A percentile compares a stretch with the other conserved stretches of the same genome.
These are phyloP conservation scores for Leccinum holopus DNA, from an alignment of 1,284 basidiomycete species.

Conservation along the genomic window DNA sequence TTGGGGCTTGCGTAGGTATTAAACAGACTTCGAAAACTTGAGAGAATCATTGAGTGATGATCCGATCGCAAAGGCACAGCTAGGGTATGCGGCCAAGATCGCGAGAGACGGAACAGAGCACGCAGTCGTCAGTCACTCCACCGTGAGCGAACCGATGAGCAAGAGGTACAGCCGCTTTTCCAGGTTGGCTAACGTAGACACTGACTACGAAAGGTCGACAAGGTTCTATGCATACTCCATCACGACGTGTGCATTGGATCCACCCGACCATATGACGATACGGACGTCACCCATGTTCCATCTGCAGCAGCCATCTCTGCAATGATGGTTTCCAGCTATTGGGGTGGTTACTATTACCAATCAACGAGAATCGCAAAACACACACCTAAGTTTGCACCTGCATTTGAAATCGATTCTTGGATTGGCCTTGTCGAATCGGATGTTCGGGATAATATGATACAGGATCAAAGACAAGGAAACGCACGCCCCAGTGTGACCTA, in stretches of 20 bases:
- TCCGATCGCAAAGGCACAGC: slow-evolving; percentile 24
- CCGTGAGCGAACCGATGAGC: slow-evolving; percentile 26
- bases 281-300: slow-evolving; percentile 29
- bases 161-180: slow-evolving; percentile 25
- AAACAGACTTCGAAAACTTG: slow-evolving; percentile 29
- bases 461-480: slow-evolving; percentile 32
- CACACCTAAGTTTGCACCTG: slow-evolving; percentile 25
- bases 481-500: slow-evolving; percentile 34
- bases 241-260: slow-evolving; percentile 31
- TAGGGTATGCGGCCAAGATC: slow-evolving; percentile 29
- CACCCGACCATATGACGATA: slow-evolving; percentile 31
- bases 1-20: slow-evolving; percentile 16
- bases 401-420: slow-evolving; percentile 31
- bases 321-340: slow-evolving; percentile 23
- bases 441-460: slow-evolving; percentile 25
- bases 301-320: slow-evolving; percentile 27
- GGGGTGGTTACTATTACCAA: neutral
- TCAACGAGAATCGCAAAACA: neutral
- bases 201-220: slow-evolving; percentile 9
- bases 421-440: slow-evolving; percentile 29
- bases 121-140: slow-evolving; percentile 19
- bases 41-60: slow-evolving; percentile 18
- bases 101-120: slow-evolving; percentile 26
- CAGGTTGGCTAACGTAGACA: neutral
- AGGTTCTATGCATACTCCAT: slow-evolving; percentile 22